Evolutionary conservation across 805 yeast species (phyloP).

Genomic region (Kodamaea neixiangensis): DNA sequence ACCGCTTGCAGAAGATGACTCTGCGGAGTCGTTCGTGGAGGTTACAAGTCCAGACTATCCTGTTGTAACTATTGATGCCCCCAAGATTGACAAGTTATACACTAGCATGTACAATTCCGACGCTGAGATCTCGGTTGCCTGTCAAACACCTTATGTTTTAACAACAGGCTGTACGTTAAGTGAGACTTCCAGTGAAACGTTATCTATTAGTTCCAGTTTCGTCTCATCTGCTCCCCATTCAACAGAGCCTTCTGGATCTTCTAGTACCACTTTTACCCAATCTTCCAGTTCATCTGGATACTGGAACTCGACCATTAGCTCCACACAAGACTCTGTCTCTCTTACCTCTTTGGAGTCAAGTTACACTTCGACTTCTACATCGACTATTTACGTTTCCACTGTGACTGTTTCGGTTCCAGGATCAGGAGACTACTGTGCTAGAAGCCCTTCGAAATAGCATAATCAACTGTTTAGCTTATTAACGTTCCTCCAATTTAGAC

Average conservation of each 20-base stretch:
- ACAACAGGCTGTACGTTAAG: neutral
- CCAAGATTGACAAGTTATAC: slow-evolving; percentile 14
- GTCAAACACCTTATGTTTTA: neutral
- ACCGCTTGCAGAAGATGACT: slow-evolving; percentile 5
- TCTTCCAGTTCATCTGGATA: neutral
- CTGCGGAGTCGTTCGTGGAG: slow-evolving; percentile 6
- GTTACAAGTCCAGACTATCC: slow-evolving; percentile 14
- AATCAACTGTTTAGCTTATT: neutral
- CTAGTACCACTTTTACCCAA: neutral
- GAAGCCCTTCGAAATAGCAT: neutral
- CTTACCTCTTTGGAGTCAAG: neutral
- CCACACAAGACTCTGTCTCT: neutral
- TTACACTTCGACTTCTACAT: neutral
- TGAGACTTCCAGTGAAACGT: neutral
- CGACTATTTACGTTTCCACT: neutral
- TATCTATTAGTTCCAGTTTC: neutral
- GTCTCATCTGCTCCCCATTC: neutral
- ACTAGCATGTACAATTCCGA: slow-evolving; percentile 10
- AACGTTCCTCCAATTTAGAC: too few species aligned
- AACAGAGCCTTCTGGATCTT: neutral
- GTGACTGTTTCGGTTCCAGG: neutral
- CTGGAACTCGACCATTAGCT: neutral
- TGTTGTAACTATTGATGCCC: slow-evolving; percentile 16
- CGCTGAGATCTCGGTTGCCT: slow-evolving; percentile 6
- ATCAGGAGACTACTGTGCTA: neutral